Base-by-base conservation (phyloP, 768 basidiomycete genomes). In the Tulasnella sp. region DNA sequence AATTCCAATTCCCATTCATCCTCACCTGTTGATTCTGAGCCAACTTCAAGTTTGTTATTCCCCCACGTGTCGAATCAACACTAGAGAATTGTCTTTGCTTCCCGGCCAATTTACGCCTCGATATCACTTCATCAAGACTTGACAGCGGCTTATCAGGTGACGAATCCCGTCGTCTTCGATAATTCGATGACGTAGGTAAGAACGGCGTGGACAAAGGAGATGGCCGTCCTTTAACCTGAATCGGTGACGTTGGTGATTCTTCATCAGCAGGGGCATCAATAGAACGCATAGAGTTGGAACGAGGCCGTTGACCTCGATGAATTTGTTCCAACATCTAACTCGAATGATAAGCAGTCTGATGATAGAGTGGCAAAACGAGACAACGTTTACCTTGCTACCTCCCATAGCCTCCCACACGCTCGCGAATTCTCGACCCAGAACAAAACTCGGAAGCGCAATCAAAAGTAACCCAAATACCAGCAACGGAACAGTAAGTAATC, bases 361-460 rank as follows among this genome's bases (percentile, higher is more conserved):
- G 15, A 29, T 7, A 22, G 8, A 8, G 47, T 29, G 20, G 20
- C 25, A 15, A 54, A 3, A 28, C 31, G 39, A 16, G 4, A n/a
- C 5, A 13, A 28, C 28, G 22, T 29, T 10, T 1, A 45, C 55
- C 20, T 33, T 48, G 29, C 55, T 37, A 28, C 44, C 66, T 0
- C 71, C 72, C 85, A 91, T 88, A 27, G 72, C 72, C 52, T 91
- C 87, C 83, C 89, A 95, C 1, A 91, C 85, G 10, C 81, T 68
- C 53, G 86, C 87, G 63, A 95, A 95, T 62, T 95, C 89, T 32
- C 89, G 69, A 0, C 90, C 90, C 12, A 95, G 76, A 1, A 95
- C 90, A 60, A 95, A 93, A 59, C 79, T 83, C 5, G 90, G 90
- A 4, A 93, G 72, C 0, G 90, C 91, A 60, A 95, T 90, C 35